These are phyloP conservation scores for Dryadomyces quercus-mongolicae DNA, from an alignment of 2,329 filamentous ascomycete species.

Conservation along the genomic window DNA sequence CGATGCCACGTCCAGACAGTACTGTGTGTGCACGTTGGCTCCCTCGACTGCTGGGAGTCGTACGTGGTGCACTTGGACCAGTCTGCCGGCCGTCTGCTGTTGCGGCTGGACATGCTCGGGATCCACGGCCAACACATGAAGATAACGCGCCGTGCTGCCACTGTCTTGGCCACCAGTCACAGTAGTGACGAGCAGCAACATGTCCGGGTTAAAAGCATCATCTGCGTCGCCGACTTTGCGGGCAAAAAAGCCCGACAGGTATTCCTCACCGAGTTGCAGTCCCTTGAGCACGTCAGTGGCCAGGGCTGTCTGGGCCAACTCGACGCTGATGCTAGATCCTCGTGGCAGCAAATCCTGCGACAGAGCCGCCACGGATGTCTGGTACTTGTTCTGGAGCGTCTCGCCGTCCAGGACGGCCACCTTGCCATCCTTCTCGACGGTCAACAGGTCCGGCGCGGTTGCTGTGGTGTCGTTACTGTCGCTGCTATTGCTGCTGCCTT, in stretches of 20 bases:
- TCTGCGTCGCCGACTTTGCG: constrained; percentile 30
- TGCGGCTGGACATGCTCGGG: constrained; percentile 3
- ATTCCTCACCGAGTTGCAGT: constrained; percentile 41
- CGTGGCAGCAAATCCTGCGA: constrained; percentile 26
- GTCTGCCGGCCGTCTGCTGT: constrained; percentile 8
- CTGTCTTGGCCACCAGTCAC: constrained; percentile 17
- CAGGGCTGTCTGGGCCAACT: constrained; percentile 33
- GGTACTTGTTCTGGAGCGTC: constrained; percentile 34
- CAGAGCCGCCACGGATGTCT: constrained; percentile 28
- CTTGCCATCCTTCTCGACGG: constrained; percentile 48
- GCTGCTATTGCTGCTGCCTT: neutral
- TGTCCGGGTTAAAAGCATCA: constrained; percentile 34
- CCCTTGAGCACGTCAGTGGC: constrained; percentile 39
- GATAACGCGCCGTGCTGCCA: constrained; percentile 13
- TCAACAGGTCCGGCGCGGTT: constrained; percentile 30
- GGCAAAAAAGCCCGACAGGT: constrained; percentile 38
- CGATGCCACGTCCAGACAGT: constrained; percentile 48
- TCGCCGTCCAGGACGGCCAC: constrained; percentile 50
- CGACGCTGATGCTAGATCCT: constrained; percentile 28
- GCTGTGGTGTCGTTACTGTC: neutral
- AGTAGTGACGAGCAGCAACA: constrained; percentile 39
- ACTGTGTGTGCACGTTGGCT: constrained; percentile 18
- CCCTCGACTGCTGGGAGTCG: constrained; percentile 1
- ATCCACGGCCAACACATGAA: constrained; percentile 22
- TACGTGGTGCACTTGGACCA: constrained; percentile 14